phyloP scores from a whole-genome alignment of 2,329 filamentous ascomycete genomes.

The Tympanopsis confertula region DNA sequence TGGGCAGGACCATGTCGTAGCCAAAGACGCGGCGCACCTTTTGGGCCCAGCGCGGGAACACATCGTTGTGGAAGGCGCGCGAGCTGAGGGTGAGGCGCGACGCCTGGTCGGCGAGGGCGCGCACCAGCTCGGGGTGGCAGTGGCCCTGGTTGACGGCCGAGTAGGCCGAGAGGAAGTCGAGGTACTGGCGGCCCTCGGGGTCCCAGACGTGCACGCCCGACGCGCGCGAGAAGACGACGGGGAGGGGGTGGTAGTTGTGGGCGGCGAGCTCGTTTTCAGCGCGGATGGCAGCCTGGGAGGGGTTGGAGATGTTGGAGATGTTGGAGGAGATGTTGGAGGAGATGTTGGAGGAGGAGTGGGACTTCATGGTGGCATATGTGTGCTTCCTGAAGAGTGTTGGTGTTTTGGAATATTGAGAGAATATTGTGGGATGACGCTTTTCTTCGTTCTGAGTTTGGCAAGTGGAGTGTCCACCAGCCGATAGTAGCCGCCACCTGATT shows the following conservation, averaged over 20 bases:
- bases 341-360: no score
- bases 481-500: no score
- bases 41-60: constrained; percentile 90
- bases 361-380: no score
- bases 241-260: constrained; percentile 97
- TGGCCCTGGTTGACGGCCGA: constrained; percentile 96
- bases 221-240: constrained; percentile 81
- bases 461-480: no score
- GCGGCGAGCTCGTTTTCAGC: constrained; percentile 77
- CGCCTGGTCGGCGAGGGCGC: constrained; percentile 80
- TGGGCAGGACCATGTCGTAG: constrained; percentile 94
- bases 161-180: constrained; percentile 97
- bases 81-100: constrained; percentile 82
- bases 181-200: constrained; percentile 86
- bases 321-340: no score
- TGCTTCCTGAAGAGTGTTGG: no score
- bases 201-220: constrained; percentile 89
- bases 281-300: no score
- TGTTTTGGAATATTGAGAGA: no score
- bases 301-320: no score
- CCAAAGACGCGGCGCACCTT: constrained; percentile 82
- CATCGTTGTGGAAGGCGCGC: constrained; percentile 94
- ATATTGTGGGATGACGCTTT: no score
- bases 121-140: constrained; percentile 91
- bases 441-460: no score